These are phyloP conservation scores for Coemansia sp. DNA, from an alignment of 192 early-diverging fungal genomes.

Conservation along the genomic window DNA sequence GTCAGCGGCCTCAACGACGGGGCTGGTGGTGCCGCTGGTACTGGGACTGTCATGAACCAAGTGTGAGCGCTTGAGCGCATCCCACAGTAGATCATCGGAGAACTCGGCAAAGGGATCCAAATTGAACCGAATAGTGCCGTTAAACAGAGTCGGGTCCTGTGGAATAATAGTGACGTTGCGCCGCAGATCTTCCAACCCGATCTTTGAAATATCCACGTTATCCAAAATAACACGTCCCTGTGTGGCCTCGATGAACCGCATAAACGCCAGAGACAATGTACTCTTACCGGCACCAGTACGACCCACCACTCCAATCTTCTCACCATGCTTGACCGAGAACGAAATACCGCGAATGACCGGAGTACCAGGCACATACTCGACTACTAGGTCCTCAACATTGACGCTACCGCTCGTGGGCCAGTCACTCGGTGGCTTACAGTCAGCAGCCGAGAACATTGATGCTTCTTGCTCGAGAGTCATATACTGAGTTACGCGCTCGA, in stretches of 20 bases:
- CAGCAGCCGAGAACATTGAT: constrained; percentile 15
- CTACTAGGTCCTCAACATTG: constrained; percentile 61
- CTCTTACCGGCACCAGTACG: constrained; percentile 87
- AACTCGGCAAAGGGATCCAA: constrained; percentile 86
- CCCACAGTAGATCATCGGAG: constrained; percentile 75
- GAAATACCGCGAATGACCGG: constrained; percentile 78
- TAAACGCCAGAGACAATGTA: constrained; percentile 68
- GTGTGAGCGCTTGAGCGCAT: constrained; percentile 73
- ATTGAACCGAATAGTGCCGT: constrained; percentile 81
- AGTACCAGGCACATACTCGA: constrained; percentile 77
- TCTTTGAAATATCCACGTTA: constrained; percentile 66
- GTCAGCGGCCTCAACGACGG: background rate
- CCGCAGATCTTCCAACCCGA: constrained; percentile 81
- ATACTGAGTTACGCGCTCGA: constrained; percentile 89
- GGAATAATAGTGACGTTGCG: constrained; percentile 83
- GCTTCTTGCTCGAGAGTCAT: constrained; percentile 79
- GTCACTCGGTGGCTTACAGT: constrained; percentile 52
- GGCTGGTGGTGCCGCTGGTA: background rate
- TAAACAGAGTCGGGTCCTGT: constrained; percentile 84
- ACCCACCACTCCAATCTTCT: constrained; percentile 92
- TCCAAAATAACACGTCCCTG: constrained; percentile 72
- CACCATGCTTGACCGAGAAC: constrained; percentile 64
- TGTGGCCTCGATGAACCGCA: constrained; percentile 74
- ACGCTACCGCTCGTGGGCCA: constrained; percentile 76
- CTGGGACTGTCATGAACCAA: constrained; percentile 49